Conservation (phyloP, 2,329 filamentous ascomycete species). For the Nigrograna mackinnonii region DNA sequence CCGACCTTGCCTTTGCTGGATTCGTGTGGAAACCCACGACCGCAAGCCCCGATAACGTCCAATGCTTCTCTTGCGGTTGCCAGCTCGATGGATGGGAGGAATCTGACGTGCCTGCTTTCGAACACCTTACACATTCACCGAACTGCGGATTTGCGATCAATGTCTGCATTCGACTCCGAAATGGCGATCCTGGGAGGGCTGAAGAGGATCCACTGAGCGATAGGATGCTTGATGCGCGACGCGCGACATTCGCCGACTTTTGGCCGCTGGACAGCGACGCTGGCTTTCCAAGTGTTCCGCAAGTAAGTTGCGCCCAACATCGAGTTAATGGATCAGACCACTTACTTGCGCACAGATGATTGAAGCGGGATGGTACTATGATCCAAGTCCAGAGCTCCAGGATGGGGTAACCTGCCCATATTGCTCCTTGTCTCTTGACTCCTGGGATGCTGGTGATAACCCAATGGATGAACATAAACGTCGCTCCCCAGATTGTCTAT, state of each 20-base stretch:
- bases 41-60: constrained; percentile 81
- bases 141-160: constrained; percentile 86
- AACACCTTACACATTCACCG: constrained; percentile 82
- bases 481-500: constrained; percentile 77
- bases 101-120: constrained; percentile 78
- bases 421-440: constrained; percentile 86
- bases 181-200: constrained; percentile 64
- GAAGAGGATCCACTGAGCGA: constrained; percentile 75
- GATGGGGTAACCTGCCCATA: constrained; percentile 93
- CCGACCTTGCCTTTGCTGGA: constrained; percentile 83
- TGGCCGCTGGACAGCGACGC: constrained; percentile 78
- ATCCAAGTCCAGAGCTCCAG: constrained; percentile 78
- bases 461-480: constrained; percentile 88
- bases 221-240: constrained; percentile 75
- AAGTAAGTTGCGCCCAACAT: constrained; percentile 57
- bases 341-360: constrained; percentile 84
- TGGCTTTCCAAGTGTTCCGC: constrained; percentile 55
- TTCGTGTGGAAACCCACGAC: constrained; percentile 84
- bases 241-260: constrained; percentile 76
- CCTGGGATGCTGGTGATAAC: constrained; percentile 92
- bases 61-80: constrained; percentile 85
- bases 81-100: constrained; percentile 91
- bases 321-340: constrained; percentile 65
- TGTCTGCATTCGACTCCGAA: constrained; percentile 57
- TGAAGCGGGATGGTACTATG: constrained; percentile 92